Conservation (phyloP, 2,329 filamentous ascomycete species). For the Calycina herbarum region DNA sequence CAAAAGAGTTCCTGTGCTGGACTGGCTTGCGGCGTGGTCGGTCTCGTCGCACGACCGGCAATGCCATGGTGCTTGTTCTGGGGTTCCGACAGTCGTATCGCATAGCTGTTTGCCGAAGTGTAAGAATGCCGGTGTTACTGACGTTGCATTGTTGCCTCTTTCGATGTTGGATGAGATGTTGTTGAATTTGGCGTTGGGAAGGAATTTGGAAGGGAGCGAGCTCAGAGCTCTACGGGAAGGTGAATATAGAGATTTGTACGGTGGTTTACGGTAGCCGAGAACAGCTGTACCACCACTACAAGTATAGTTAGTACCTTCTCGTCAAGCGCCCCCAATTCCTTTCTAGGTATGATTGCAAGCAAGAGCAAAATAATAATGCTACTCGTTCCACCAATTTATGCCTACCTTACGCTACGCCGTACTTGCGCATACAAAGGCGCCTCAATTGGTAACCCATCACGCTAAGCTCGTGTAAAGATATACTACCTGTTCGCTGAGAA, state of each 20-base stretch:
- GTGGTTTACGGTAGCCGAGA: background rate
- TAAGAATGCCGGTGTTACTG: background rate
- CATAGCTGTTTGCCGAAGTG: background rate
- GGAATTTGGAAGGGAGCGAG: background rate
- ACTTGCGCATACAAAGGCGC: no score
- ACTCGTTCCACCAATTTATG: no score
- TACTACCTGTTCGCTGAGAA: no score
- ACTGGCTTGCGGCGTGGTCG: background rate
- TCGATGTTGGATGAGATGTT: background rate
- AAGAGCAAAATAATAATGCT: no score
- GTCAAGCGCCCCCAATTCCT: background rate
- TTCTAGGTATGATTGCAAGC: no score
- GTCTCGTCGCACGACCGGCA: background rate
- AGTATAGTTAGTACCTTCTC: background rate
- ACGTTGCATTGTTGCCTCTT: background rate
- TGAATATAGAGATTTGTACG: background rate
- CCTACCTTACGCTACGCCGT: no score
- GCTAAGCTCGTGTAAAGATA: no score
- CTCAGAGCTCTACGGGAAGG: background rate
- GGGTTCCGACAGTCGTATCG: background rate
- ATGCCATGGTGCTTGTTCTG: background rate
- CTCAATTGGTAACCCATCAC: no score
- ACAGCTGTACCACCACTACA: background rate
- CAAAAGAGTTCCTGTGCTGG: background rate
- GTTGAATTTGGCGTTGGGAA: background rate